Percentiles rank a stretch among this genome's conserved stretches.
phyloP scores from a whole-genome alignment of 805 yeast species.

The Zygosaccharomyces gambellarensis region DNA sequence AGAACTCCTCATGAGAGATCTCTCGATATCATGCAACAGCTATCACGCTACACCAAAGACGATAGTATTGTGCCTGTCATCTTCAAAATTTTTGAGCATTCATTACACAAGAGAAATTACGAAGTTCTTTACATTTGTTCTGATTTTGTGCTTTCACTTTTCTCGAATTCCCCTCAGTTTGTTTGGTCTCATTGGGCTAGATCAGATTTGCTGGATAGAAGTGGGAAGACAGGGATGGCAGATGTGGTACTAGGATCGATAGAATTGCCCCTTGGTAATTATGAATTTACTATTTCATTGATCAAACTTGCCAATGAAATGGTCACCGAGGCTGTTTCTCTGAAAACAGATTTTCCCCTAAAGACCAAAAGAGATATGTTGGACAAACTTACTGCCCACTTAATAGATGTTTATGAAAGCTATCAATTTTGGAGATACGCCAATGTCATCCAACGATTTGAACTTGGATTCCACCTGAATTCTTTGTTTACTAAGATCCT shows the following conservation, averaged over 20 bases:
- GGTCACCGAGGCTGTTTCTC: conserved; percentile 45
- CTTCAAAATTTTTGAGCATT: conserved; percentile 62
- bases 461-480: conserved; percentile 53
- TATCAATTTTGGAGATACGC: conserved; percentile 65
- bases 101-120: conserved; percentile 52
- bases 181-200: conserved; percentile 77
- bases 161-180: conserved; percentile 50
- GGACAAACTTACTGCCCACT: conserved; percentile 48
- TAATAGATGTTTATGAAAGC: conserved; percentile 68
- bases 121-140: conserved; percentile 43
- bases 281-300: conserved; percentile 55
- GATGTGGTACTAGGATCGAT: conserved; percentile 60
- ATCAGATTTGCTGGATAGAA: conserved; percentile 58
- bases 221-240: conserved; percentile 62
- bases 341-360: conserved; percentile 36
- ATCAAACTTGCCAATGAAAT: conserved; percentile 52
- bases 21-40: conserved; percentile 34
- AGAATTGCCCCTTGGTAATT: conserved; percentile 67
- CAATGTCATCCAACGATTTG: conserved; percentile 50
- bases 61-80: conserved; percentile 60
- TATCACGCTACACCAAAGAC: conserved; percentile 44
- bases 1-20: conserved; percentile 38
- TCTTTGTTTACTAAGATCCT: conserved; percentile 53
- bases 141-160: conserved; percentile 46
- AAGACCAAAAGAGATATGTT: conserved; percentile 52